A percentile compares a stretch with the other conserved stretches of the same genome.
phyloP scores from a whole-genome alignment of 108 stramenopile species.

The Cyclostephanos invisitatus region DNA sequence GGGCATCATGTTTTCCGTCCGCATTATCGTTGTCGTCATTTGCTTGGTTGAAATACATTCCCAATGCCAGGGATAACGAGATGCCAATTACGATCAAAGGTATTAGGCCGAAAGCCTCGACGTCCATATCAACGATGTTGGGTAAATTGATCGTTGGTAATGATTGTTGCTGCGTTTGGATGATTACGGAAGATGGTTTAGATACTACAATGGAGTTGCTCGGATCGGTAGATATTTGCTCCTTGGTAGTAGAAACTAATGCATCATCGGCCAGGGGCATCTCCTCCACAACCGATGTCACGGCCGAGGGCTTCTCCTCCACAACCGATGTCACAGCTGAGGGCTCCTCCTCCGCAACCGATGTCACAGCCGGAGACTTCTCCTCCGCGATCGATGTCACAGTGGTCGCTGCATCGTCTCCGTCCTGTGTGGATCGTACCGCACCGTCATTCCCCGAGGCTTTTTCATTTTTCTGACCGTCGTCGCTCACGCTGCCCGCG shows the following conservation, averaged over 20 bases:
- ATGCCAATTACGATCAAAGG: constrained; percentile 3
- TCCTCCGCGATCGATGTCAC: no score
- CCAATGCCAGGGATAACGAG: constrained; percentile 4
- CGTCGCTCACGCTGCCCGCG: neutral
- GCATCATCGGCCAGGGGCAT: neutral
- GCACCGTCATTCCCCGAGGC: neutral
- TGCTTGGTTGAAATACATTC: constrained; percentile 4
- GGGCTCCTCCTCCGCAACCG: neutral
- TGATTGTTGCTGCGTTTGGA: neutral
- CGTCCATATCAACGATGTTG: neutral
- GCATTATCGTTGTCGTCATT: neutral
- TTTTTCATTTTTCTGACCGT: neutral
- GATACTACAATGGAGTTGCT: neutral
- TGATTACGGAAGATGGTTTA: neutral
- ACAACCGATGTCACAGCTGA: neutral
- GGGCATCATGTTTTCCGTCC: neutral
- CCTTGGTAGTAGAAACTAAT: neutral
- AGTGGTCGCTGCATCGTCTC: no score
- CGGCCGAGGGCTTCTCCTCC: neutral
- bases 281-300: neutral
- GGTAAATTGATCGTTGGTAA: neutral
- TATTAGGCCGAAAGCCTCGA: neutral
- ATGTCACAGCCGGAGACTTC: no score
- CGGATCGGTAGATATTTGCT: neutral
- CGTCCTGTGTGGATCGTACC: no score